Base-by-base conservation (phyloP, 768 basidiomycete genomes). In the Calocera cornea region DNA sequence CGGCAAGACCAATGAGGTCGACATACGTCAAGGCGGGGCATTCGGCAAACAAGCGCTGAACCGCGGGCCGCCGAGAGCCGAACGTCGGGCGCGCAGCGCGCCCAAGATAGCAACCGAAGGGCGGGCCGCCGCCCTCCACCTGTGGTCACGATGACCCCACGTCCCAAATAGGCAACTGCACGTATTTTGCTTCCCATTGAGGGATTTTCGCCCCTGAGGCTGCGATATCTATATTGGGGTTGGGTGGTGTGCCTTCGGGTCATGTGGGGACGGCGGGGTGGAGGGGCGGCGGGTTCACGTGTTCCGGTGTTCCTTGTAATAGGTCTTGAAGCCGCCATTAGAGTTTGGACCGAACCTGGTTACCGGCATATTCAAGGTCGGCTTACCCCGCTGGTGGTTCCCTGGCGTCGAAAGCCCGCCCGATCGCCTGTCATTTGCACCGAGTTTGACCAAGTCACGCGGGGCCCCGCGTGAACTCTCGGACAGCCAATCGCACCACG, bases 211-310 rank as follows among this genome's bases (percentile, higher is more conserved):
- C 49, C 49, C 49, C 49, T 50, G 49, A 50, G 49, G 49, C 49
- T n/a, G 10, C 49, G 11, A 50, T 50, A 27, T 50, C 12, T n/a
- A 8, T 50, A 50, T 50, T 50, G 49, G 10, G 49, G 10, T 11
- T 7, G 24, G 12, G 11, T 24, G 12, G 12, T 10, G 24, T 50
- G 49, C 11, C 14, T 14, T 16, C 14, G 24, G 49, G 49, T 50
- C 49, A 60, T 29, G 27, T 10, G 54, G 31, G 31, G 10, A 19
- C 54, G 54, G 54, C 54, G 54, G 54, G 24, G 54, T 60, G 54
- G 54, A 60, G 54, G 49, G 54, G 54, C 24, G 54, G 54, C 54
- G 54, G 54, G 54, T 60, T 60, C 54, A 60, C 54, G 54, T 60
- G 54, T 60, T 27, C 54, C 54, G 54, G 10, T 60, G 24, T 5